phyloP scores from a whole-genome alignment of 169 alveolate species.

The Plasmodium berghei region DNA sequence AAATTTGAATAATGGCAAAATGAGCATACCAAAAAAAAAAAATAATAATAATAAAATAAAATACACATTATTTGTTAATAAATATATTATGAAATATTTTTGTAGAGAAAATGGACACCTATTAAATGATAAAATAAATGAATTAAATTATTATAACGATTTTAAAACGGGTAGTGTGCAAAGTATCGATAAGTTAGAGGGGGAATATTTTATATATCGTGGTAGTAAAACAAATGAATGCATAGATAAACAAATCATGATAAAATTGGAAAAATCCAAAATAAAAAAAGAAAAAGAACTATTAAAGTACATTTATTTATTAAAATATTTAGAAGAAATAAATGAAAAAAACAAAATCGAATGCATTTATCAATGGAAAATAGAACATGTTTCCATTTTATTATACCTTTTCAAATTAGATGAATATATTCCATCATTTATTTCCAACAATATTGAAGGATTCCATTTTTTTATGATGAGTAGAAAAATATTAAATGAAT shows the following conservation, averaged over 20 bases:
- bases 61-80: constrained; percentile 27
- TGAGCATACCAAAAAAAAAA: neutral
- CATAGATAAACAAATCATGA: neutral
- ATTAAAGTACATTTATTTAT: neutral
- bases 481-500: constrained; percentile 7
- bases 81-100: neutral
- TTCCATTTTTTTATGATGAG: constrained; percentile 54
- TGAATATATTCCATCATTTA: constrained; percentile 33
- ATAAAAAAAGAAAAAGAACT: neutral
- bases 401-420: constrained; percentile 26
- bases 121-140: neutral
- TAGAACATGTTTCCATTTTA: constrained; percentile 19
- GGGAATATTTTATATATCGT: neutral
- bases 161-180: too few relatives aligned
- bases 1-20: too few relatives aligned
- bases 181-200: too few relatives aligned
- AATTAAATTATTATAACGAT: too few relatives aligned
- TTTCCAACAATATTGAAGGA: constrained; percentile 24
- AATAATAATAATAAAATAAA: constrained; percentile 5
- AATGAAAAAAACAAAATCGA: constrained; percentile 47
- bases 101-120: neutral
- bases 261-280: neutral
- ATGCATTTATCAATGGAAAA: constrained; percentile 58
- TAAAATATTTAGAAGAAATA: constrained; percentile 30
- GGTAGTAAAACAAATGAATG: neutral